Evolutionary conservation across 495 filamentous ascomycete species (phyloP).

Genomic region (Aspergillus nanangensis): DNA sequence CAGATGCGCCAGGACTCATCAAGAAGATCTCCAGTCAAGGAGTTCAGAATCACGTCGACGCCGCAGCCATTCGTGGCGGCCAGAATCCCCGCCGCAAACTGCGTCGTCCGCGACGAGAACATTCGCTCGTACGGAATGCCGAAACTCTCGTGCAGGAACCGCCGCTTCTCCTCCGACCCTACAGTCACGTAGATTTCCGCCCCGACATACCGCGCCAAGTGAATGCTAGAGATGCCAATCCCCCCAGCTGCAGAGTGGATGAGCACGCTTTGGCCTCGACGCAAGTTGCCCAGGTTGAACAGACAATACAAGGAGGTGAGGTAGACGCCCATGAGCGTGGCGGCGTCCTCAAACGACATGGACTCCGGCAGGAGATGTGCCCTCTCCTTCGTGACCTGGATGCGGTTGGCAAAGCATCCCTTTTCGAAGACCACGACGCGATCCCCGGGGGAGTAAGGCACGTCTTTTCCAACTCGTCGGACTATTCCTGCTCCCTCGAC

Average conservation of each 20-base stretch:
- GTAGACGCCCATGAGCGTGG: constrained; percentile 31
- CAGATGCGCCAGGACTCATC: constrained; percentile 1
- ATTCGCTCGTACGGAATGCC: neutral
- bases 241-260: constrained; percentile 52
- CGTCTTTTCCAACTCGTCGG: constrained; percentile 19
- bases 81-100: neutral
- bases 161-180: neutral
- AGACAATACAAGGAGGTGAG: constrained; percentile 27
- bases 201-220: constrained; percentile 15
- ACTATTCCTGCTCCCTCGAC: constrained; percentile 39
- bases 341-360: constrained; percentile 36
- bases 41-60: neutral
- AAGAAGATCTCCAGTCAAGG: neutral
- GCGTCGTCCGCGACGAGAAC: neutral
- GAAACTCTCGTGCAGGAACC: neutral
- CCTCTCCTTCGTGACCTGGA: constrained; percentile 10
- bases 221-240: constrained; percentile 55
- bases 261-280: constrained; percentile 32
- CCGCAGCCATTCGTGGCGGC: neutral
- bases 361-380: constrained; percentile 26
- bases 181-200: neutral
- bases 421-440: constrained; percentile 33
- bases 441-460: constrained; percentile 30
- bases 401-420: constrained; percentile 25
- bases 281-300: constrained; percentile 14